Percentiles rank a stretch among this genome's conserved stretches.
These are phyloP conservation scores for Harringtonia aguacate DNA, from an alignment of 2,329 filamentous ascomycete species.

Conservation along the genomic window DNA sequence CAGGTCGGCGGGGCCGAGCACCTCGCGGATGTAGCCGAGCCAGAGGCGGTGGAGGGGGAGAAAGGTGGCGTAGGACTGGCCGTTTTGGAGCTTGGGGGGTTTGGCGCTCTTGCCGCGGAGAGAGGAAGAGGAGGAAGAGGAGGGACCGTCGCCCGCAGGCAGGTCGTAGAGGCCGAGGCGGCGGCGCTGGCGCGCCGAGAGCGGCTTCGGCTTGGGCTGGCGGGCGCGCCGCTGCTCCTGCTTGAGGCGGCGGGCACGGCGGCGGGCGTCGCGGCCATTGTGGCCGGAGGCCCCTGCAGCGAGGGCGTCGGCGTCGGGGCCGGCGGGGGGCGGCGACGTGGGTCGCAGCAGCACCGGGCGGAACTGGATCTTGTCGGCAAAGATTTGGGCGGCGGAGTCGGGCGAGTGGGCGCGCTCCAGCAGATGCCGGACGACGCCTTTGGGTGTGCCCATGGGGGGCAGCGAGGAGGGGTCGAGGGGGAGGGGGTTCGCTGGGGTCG, in stretches of 20 bases:
- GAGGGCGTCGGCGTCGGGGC: constrained; percentile 46
- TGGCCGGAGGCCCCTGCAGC: constrained; percentile 24
- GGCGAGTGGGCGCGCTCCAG: constrained; percentile 72
- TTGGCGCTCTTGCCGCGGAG: no score
- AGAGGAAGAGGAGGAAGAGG: no score
- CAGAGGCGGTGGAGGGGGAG: constrained; percentile 68
- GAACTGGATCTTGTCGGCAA: constrained; percentile 71
- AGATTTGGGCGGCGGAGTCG: constrained; percentile 59
- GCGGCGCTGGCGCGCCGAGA: constrained; percentile 73
- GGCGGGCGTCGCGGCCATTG: constrained; percentile 46
- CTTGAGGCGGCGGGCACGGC: constrained; percentile 37
- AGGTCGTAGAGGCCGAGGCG: constrained; percentile 63
- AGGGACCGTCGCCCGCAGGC: constrained; percentile 30
- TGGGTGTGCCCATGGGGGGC: constrained; percentile 33
- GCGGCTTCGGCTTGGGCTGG: constrained; percentile 47
- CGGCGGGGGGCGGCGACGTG: constrained; percentile 53
- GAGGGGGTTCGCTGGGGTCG: no score
- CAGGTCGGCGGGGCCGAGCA: constrained; percentile 52
- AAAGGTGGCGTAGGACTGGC: constrained; percentile 66
- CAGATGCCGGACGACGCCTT: constrained; percentile 34
- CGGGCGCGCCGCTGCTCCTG: constrained; percentile 30
- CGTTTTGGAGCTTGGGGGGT: constrained; percentile 27
- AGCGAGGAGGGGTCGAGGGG: no score
- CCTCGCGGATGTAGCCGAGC: constrained; percentile 74
- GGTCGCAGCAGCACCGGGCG: constrained; percentile 71